Base-by-base conservation (phyloP, 257 asterid genomes). In the Nicotiana obtusifolia region DNA sequence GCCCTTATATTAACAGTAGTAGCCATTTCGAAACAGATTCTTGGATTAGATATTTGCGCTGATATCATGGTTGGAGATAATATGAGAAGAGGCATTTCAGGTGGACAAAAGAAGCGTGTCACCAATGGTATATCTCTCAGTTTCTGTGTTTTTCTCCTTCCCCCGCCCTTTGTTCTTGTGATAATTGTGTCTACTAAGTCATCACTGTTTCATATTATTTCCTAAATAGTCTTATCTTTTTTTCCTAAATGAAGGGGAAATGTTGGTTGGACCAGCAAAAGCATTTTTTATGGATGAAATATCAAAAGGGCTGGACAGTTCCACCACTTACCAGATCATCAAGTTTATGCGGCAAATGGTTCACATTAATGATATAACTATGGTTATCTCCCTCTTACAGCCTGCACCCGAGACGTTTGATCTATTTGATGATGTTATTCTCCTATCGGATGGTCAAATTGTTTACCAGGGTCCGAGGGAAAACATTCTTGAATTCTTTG, bases 281-380 rank as follows among this genome's bases (percentile, higher is more conserved):
- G 98, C 93, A 3, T 90, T 94, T 86, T 92, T 93, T 93, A 94
- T 94, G 97, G 97, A 94, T 80, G 97, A 94, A 83, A 92, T 93
- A 83, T 94, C 98, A 5, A 94, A 95, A 0, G 98, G 98, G 14
- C 88, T 94, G 15, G 98, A 93, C 80, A 94, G 97, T 80, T 94
- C 98, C 22, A 94, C 98, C 14, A 94, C 98, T 4, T 93, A 91
- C 87, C 97, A 94, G 67, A 94, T 94, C 8, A 82, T 90, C 81
- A 94, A 94, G 87, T 91, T 86, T 79, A 91, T 92, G 98, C 89
- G 92, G 54, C 98, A 94, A 77, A 92, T 94, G 95, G 97, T 94
- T 83, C 97, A 92, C 60, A 87, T 90, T 28, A 94, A 77, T 53
- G 97, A 94, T 82, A 83, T 90, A 81, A 89, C 95, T 35, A 94